These are phyloP conservation scores for Trichosporon coremiiforme DNA, from an alignment of 1,284 basidiomycete species.

Conservation along the genomic window DNA sequence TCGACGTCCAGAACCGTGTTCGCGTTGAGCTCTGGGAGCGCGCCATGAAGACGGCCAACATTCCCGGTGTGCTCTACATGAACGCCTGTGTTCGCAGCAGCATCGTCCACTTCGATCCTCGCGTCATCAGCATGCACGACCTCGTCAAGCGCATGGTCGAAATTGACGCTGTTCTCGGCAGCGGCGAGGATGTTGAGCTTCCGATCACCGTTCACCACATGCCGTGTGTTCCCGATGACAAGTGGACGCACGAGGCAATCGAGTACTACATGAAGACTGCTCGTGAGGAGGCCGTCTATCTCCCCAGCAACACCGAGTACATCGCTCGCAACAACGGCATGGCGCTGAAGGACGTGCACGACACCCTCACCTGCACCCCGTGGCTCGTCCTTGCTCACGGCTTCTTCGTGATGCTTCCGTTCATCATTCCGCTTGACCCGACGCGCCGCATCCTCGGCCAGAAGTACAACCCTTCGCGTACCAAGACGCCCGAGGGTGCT, in stretches of 20 bases:
- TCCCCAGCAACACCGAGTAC: slow-evolving; percentile 69
- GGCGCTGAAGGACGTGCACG: slow-evolving; percentile 27
- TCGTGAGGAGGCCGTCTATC: slow-evolving; percentile 61
- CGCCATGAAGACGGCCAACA: slow-evolving; percentile 49
- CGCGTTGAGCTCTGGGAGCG: slow-evolving; percentile 64
- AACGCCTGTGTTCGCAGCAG: slow-evolving; percentile 65
- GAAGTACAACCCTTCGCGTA: slow-evolving; percentile 57
- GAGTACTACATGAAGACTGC: slow-evolving; percentile 60
- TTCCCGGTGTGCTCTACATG: slow-evolving; percentile 59
- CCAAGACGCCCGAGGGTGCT: slow-evolving; percentile 59
- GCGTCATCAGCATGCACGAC: slow-evolving; percentile 55
- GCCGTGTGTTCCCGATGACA: slow-evolving; percentile 67
- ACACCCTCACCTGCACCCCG: slow-evolving; percentile 29
- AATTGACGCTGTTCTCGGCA: slow-evolving; percentile 21
- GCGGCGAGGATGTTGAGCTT: slow-evolving; percentile 55
- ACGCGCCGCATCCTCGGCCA: slow-evolving; percentile 44
- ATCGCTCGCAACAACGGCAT: slow-evolving; percentile 63
- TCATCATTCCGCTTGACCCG: slow-evolving; percentile 41
- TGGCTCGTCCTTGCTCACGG: slow-evolving; percentile 36
- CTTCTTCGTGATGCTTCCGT: slow-evolving; percentile 37
- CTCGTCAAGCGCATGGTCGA: slow-evolving; percentile 57
- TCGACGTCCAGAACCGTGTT: slow-evolving; percentile 62
- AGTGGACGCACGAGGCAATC: slow-evolving; percentile 64
- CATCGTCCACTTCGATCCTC: slow-evolving; percentile 63
- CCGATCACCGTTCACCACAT: slow-evolving; percentile 63